Evolutionary conservation across 2,329 filamentous ascomycete genomes (phyloP).

Genomic region (Talaromyces sp.): DNA sequence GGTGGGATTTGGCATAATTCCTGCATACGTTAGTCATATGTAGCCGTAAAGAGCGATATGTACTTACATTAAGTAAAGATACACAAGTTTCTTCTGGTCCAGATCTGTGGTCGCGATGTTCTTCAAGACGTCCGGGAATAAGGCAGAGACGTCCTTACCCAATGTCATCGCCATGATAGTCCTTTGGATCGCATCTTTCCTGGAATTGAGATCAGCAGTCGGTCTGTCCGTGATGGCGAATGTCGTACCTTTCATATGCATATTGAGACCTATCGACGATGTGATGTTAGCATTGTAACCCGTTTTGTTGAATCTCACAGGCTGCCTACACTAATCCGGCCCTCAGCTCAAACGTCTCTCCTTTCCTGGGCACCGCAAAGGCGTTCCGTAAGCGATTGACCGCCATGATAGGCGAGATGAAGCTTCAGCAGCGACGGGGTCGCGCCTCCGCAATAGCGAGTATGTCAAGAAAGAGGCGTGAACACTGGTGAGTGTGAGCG

Average conservation of each 20-base stretch:
- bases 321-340: constrained; percentile 70
- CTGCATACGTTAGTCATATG: constrained; percentile 44
- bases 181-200: constrained; percentile 98
- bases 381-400: constrained; percentile 94
- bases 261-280: constrained; percentile 72
- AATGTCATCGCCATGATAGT: constrained; percentile 99
- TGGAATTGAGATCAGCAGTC: constrained; percentile 35
- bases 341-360: constrained; percentile 95
- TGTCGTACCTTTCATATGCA: constrained; percentile 79
- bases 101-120: constrained; percentile 94
- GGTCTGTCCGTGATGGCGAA: not conserved
- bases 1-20: constrained; percentile 99
- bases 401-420: constrained; percentile 60
- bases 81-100: constrained; percentile 99
- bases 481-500: constrained; percentile 18
- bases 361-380: constrained; percentile 89
- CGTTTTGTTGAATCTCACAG: not conserved
- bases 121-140: constrained; percentile 97
- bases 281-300: constrained; percentile 30
- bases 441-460: constrained; percentile 31
- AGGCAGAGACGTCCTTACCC: constrained; percentile 93
- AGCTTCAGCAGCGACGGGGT: constrained; percentile 37
- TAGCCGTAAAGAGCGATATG: not conserved
- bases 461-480: constrained; percentile 10
- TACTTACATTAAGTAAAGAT: constrained; percentile 88